A percentile compares a stretch with the other conserved stretches of the same genome.
Evolutionary conservation across 2,329 filamentous ascomycete species (phyloP).

Genomic region (Atkinsonella texensis): DNA sequence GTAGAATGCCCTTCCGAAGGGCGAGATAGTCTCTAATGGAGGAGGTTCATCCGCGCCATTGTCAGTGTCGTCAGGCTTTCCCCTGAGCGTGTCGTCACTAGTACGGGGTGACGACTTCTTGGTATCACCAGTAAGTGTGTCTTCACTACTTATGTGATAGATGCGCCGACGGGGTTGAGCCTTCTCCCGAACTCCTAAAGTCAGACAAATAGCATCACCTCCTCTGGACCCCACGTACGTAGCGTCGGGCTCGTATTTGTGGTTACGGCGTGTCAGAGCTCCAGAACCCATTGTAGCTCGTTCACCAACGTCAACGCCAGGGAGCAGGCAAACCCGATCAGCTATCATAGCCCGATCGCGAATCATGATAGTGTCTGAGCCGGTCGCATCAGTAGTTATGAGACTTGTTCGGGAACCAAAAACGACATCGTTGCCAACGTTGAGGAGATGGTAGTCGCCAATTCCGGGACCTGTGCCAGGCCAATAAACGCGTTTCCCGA

Average conservation of each 20-base stretch:
- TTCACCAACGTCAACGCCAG: slow-evolving; percentile 36
- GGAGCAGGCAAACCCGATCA: slow-evolving; percentile 40
- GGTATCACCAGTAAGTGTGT: no score
- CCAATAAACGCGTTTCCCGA: slow-evolving; percentile 44
- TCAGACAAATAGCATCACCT: slow-evolving; percentile 29
- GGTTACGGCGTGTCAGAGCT: slow-evolving; percentile 34
- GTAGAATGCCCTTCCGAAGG: no score
- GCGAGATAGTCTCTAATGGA: no score
- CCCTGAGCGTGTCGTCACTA: no score
- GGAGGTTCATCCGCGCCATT: no score
- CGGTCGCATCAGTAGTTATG: slow-evolving; percentile 38
- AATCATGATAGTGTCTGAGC: slow-evolving; percentile 35
- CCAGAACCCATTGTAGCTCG: slow-evolving; percentile 41
- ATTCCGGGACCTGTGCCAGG: slow-evolving; percentile 42
- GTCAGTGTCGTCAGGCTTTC: no score
- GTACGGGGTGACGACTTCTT: no score
- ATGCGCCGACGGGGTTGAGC: no score
- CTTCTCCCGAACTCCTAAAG: no score
- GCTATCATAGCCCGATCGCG: slow-evolving; percentile 41
- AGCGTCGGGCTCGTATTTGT: slow-evolving; percentile 29
- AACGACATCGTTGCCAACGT: slow-evolving; percentile 46
- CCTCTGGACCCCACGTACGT: slow-evolving; percentile 41
- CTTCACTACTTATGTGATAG: no score
- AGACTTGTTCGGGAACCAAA: slow-evolving; percentile 44
- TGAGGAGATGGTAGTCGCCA: slow-evolving; percentile 41